Base-by-base conservation (phyloP, 176 grass and related monocot species). In the Luzula sylvatica region DNA sequence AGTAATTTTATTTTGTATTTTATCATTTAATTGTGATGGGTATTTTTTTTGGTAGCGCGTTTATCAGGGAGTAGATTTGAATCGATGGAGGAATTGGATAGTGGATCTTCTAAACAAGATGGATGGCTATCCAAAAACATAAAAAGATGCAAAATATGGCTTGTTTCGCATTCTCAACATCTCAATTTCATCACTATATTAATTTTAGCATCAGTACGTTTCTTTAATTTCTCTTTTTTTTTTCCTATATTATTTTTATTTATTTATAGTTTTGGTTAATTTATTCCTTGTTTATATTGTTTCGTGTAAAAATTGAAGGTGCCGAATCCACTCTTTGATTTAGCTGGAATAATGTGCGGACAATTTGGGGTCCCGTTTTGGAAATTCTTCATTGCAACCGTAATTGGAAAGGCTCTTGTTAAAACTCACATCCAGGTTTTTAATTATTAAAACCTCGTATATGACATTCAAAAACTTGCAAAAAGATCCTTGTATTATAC, bases 271-370 rank as follows among this genome's bases (percentile, higher is more conserved):
- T 42, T 54, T 51, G 4, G 5, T 19, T 8, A 51, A 67, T 27
- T 53, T 38, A 52, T 67, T 53, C 38, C 72, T 76, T 59, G 14
- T 39, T 24, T 65, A 5, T 54, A 27, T 15, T 50, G n/a, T 29
- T 51, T 28, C 16, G 22, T 53, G 38, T 43, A 39, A 15, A 65
- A 53, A n/a, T n/a, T n/a, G n/a, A n/a, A 83, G 92, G 86, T 98
- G 40, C 92, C 92, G 11, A 98, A 98, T 20, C 92, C 92, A 2
- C 72, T 98, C 56, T 98, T 98, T 72, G 92, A 98, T 66, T 78
- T 90, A 66, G 85, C 85, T 55, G 92, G 92, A 59, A 98, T 98
- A 46, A 87, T 98, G 92, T 98, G 92, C 62, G 92, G 92, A 23
- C 92, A 98, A 90, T 82, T 98, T 80, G 81, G 85, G 15, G 66